Evolutionary conservation across 805 yeast genomes (phyloP).

Genomic region (Kluyveromyces aestuarii): DNA sequence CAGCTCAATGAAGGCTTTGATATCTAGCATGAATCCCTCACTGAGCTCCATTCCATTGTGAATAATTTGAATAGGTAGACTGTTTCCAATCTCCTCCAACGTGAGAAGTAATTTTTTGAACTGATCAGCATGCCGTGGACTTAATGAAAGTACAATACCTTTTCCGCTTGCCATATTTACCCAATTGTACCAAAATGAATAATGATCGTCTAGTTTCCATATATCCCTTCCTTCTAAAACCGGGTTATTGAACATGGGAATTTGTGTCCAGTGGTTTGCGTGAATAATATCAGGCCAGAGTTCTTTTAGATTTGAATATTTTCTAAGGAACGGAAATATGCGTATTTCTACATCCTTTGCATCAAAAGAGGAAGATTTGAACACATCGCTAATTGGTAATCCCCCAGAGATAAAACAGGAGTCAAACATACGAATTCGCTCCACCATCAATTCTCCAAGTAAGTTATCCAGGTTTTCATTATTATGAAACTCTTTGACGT

Average conservation of each 20-base stretch:
- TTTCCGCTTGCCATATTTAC: constrained; percentile 12
- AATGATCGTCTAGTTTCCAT: not conserved
- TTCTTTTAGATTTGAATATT: constrained; percentile 3
- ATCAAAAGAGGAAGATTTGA: constrained; percentile 4
- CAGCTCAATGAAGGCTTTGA: constrained; percentile 5
- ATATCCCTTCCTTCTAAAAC: constrained; percentile 1
- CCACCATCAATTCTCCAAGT: constrained; percentile 14
- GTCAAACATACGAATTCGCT: constrained; percentile 22
- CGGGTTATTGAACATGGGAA: constrained; percentile 1
- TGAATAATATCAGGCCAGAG: constrained; percentile 16
- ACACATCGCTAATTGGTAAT: constrained; percentile 8
- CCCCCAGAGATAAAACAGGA: constrained; percentile 19
- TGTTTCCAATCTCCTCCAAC: constrained; percentile 15
- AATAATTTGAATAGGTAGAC: constrained; percentile 24
- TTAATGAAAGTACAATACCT: constrained; percentile 25
- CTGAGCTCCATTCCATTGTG: constrained; percentile 18
- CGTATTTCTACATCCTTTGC: constrained; percentile 12
- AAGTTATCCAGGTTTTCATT: constrained; percentile 15
- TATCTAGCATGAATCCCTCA: constrained; percentile 7
- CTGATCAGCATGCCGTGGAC: constrained; percentile 9
- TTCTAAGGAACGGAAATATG: constrained; percentile 22
- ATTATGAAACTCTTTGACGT: constrained; percentile 9
- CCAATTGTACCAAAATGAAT: constrained; percentile 21
- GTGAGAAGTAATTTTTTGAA: constrained; percentile 17
- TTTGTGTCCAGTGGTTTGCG: constrained; percentile 2